Evolutionary conservation across 371 early-diverging fungal species (phyloP).

Genomic region (Circinella minor): DNA sequence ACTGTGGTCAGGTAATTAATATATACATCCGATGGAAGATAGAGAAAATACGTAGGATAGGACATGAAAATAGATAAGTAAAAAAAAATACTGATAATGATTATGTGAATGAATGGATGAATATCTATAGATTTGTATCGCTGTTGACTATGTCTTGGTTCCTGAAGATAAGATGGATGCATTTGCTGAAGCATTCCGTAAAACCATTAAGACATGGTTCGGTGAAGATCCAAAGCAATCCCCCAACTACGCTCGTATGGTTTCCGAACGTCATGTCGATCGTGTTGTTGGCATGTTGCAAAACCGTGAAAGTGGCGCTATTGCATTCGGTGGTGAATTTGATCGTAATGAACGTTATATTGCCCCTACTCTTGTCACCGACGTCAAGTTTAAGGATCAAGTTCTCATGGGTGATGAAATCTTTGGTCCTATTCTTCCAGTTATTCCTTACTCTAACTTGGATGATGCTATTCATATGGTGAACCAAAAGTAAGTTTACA

Average conservation of each 20-base stretch:
- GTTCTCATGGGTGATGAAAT: constrained; percentile 55
- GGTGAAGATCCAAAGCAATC: constrained; percentile 56
- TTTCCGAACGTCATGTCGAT: constrained; percentile 72
- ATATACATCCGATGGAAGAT: background rate
- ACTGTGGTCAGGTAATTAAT: constrained; percentile 76
- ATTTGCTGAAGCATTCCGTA: constrained; percentile 56
- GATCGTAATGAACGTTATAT: constrained; percentile 24
- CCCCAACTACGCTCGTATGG: constrained; percentile 67
- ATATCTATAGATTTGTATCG: constrained; percentile 74
- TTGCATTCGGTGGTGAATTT: constrained; percentile 46
- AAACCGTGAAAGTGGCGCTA: constrained; percentile 48
- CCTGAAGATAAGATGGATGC: constrained; percentile 51
- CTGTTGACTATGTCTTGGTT: constrained; percentile 84
- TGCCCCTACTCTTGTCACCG: constrained; percentile 24
- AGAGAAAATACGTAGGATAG: too few species aligned
- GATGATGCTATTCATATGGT: constrained; percentile 34
- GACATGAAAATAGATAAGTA: too few species aligned
- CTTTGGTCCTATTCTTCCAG: constrained; percentile 86
- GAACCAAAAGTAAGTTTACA: constrained; percentile 29
- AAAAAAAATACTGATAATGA: background rate
- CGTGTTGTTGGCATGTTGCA: constrained; percentile 66
- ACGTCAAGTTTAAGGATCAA: constrained; percentile 26
- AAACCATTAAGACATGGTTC: constrained; percentile 52
- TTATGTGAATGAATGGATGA: background rate
- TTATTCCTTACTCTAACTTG: constrained; percentile 26